A percentile compares a stretch with the other conserved stretches of the same genome.
Evolutionary conservation across 2,329 filamentous ascomycete genomes (phyloP).

Genomic region (Elsinoe arachidis): DNA sequence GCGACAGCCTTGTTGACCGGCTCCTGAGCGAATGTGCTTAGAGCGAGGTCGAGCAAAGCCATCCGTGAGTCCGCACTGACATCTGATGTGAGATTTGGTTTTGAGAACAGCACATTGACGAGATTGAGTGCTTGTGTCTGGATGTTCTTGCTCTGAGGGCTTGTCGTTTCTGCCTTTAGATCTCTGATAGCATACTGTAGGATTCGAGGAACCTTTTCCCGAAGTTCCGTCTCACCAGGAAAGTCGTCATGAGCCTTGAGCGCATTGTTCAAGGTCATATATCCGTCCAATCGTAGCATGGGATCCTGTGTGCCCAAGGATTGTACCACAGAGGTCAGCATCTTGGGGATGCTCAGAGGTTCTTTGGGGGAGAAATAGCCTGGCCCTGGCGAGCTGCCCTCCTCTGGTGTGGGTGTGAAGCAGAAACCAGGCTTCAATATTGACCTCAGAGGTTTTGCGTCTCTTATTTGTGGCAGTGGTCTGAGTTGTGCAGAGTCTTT

Average conservation of each 20-base stretch:
- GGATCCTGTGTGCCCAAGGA: slow-evolving; percentile 69
- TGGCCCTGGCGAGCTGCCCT: slow-evolving; percentile 34
- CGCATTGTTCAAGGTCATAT: slow-evolving; percentile 66
- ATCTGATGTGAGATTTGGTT: slow-evolving; percentile 58
- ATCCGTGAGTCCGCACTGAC: slow-evolving; percentile 70
- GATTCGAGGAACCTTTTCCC: slow-evolving; percentile 67
- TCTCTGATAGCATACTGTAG: slow-evolving; percentile 80
- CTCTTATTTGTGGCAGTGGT: slow-evolving; percentile 39
- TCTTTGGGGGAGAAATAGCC: slow-evolving; percentile 37
- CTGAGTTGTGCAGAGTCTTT: slow-evolving; percentile 29
- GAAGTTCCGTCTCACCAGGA: slow-evolving; percentile 63
- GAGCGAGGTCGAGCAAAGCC: slow-evolving; percentile 73
- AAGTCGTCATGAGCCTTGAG: slow-evolving; percentile 75
- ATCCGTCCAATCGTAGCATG: slow-evolving; percentile 71
- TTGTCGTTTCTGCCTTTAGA: slow-evolving; percentile 42
- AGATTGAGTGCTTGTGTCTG: slow-evolving; percentile 70
- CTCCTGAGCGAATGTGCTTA: slow-evolving; percentile 61
- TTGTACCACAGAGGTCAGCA: slow-evolving; percentile 77
- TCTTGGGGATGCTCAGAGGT: slow-evolving; percentile 57
- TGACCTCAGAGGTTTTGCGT: slow-evolving; percentile 53
- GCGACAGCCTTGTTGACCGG: slow-evolving; percentile 66
- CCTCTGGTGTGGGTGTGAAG: slow-evolving; percentile 29
- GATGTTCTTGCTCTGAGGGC: slow-evolving; percentile 56
- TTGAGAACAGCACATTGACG: slow-evolving; percentile 67
- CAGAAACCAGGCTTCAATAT: slow-evolving; percentile 67